These are phyloP conservation scores for Arctium minus DNA, from an alignment of 129 eudicot genomes.

Conservation along the genomic window DNA sequence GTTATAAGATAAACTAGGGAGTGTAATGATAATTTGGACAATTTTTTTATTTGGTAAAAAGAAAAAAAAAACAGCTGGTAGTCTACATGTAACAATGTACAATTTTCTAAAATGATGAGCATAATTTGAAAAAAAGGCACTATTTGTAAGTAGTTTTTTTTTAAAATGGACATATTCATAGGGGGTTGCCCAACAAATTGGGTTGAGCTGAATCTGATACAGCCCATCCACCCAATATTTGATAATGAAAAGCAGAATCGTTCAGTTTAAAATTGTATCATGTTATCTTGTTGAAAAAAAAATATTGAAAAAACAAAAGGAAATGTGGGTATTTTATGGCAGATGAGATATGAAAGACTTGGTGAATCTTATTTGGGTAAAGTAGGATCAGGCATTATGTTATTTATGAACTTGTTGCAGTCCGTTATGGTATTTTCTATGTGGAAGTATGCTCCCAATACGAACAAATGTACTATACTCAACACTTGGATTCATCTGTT, in stretches of 20 bases:
- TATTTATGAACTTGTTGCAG: constrained; percentile 15
- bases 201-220: background rate
- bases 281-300: background rate
- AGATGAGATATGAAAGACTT: constrained; percentile 14
- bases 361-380: constrained; percentile 32
- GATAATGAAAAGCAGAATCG: background rate
- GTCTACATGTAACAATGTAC: no score
- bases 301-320: background rate
- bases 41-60: no score
- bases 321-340: background rate
- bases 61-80: no score
- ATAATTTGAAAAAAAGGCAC: background rate
- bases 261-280: background rate
- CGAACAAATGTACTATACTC: constrained; percentile 12
- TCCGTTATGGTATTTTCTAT: constrained; percentile 7
- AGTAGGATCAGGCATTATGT: constrained; percentile 9
- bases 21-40: no score
- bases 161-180: no score
- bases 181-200: background rate
- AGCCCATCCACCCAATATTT: background rate
- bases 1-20: no score
- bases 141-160: background rate
- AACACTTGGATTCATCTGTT: background rate
- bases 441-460: constrained; percentile 2
- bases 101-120: no score